Percentiles rank a stretch among this genome's conserved stretches.
phyloP scores from a whole-genome alignment of 805 yeast genomes.

The Yamadazyma takamatsuzukensis region DNA sequence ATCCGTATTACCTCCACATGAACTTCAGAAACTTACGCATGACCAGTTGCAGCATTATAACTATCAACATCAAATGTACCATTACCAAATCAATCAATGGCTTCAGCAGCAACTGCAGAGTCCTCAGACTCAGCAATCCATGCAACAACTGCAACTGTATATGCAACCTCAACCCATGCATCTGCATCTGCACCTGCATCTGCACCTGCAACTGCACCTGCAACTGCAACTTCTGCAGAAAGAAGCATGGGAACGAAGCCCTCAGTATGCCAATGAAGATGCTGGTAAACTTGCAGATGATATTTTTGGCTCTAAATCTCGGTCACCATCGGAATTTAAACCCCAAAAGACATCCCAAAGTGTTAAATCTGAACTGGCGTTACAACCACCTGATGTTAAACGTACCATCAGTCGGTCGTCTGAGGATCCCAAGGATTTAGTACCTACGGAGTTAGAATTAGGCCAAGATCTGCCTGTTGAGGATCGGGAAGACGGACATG shows the following conservation, averaged over 20 bases:
- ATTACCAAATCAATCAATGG: constrained; percentile 16
- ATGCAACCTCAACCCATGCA: too few relatives aligned
- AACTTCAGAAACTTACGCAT: constrained; percentile 13
- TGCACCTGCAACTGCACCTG: not conserved
- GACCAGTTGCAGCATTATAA: constrained; percentile 23
- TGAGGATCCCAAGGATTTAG: too few relatives aligned
- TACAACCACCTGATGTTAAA: too few relatives aligned
- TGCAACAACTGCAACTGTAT: not conserved
- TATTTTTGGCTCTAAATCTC: constrained; percentile 28
- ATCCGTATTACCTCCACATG: constrained; percentile 10
- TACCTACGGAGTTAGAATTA: too few relatives aligned
- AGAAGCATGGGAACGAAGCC: constrained; percentile 37
- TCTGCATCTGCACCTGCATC: not conserved
- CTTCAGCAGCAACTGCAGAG: constrained; percentile 9
- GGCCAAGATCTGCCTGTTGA: too few relatives aligned
- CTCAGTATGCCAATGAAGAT: constrained; percentile 20
- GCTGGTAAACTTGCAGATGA: constrained; percentile 39
- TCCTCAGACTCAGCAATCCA: constrained; percentile 2
- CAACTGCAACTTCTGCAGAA: constrained; percentile 18
- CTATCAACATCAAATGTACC: constrained; percentile 17
- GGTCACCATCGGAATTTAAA: constrained; percentile 9
- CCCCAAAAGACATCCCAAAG: constrained; percentile 18
- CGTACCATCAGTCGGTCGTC: too few relatives aligned
- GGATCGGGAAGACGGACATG: too few relatives aligned
- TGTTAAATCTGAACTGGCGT: constrained; percentile 16